Evolutionary conservation across 2,329 filamentous ascomycete genomes (phyloP).

Genomic region (Gnomoniopsis sp.): DNA sequence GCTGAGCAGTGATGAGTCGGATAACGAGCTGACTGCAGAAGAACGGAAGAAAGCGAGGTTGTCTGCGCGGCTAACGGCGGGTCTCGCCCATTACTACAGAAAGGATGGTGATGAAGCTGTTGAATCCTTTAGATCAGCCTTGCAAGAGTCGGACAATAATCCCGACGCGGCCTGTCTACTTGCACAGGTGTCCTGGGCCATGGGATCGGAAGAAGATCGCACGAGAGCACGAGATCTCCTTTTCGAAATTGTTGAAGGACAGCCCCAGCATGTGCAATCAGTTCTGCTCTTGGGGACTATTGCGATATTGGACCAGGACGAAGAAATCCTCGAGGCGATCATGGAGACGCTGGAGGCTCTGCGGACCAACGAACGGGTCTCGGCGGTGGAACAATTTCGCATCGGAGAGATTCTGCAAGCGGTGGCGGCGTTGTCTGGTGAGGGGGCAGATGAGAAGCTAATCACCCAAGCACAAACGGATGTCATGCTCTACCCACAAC

Average conservation of each 20-base stretch:
- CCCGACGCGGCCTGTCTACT: constrained; percentile 85
- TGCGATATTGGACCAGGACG: constrained; percentile 75
- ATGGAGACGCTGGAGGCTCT: constrained; percentile 71
- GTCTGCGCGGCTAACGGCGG: constrained; percentile 81
- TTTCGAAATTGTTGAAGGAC: constrained; percentile 72
- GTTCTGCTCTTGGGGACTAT: constrained; percentile 81
- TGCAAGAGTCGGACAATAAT: constrained; percentile 71
- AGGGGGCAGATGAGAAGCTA: constrained; percentile 46
- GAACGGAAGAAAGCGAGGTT: constrained; percentile 69
- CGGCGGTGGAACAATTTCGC: constrained; percentile 59
- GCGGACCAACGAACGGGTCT: constrained; percentile 63
- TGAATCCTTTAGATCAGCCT: constrained; percentile 73
- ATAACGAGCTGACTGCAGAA: constrained; percentile 61
- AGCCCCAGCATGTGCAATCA: constrained; percentile 73
- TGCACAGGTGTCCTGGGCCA: constrained; percentile 90
- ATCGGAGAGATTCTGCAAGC: constrained; percentile 75
- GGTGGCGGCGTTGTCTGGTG: constrained; percentile 59
- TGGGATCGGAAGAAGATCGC: constrained; percentile 70
- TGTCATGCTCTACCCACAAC: constrained; percentile 75
- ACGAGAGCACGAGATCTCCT: constrained; percentile 75
- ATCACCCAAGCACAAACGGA: constrained; percentile 68
- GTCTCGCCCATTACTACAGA: constrained; percentile 75
- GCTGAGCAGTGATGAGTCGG: constrained; percentile 69
- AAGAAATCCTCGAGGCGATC: constrained; percentile 77
- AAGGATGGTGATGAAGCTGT: constrained; percentile 67